Evolutionary conservation across 2,329 filamentous ascomycete genomes (phyloP).

Genomic region (Coniochaeta prunicola): DNA sequence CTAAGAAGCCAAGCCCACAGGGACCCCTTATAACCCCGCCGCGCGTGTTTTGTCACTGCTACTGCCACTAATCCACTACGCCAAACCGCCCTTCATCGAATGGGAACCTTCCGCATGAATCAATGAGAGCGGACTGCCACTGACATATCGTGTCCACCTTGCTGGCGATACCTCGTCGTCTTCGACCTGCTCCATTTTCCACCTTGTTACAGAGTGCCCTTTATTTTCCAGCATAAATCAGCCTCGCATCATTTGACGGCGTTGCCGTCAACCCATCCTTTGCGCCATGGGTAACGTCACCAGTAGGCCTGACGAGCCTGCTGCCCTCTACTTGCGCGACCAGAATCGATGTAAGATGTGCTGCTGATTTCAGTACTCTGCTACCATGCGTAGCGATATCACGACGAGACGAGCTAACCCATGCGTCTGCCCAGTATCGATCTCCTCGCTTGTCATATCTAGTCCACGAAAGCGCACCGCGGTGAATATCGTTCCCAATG

Average conservation of each 20-base stretch:
- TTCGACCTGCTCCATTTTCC: not conserved
- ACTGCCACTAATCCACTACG: not conserved
- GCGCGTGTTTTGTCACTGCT: not conserved
- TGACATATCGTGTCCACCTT: not conserved
- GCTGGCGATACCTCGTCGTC: not conserved
- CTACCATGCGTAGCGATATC: not conserved
- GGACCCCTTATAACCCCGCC: not conserved
- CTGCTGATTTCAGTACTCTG: slow-evolving; percentile 7
- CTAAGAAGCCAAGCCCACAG: not conserved
- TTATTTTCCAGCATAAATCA: not conserved
- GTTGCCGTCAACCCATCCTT: slow-evolving; percentile 16
- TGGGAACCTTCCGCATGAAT: not conserved
- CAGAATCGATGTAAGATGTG: slow-evolving; percentile 69
- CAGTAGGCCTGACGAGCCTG: slow-evolving; percentile 80
- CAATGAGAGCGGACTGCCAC: not conserved
- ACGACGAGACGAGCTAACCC: slow-evolving; percentile 11
- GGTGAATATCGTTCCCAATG: slow-evolving; percentile 74
- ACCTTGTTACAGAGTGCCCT: slow-evolving; percentile 3
- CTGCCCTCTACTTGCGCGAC: slow-evolving; percentile 77
- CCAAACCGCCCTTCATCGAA: not conserved
- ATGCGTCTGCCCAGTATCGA: slow-evolving; percentile 57
- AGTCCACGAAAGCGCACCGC: slow-evolving; percentile 73
- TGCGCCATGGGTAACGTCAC: slow-evolving; percentile 82
- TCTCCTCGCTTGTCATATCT: slow-evolving; percentile 75
- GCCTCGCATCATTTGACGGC: slow-evolving; percentile 12